phyloP scores from a whole-genome alignment of 1,284 basidiomycete genomes.

The Porogramme epimiltina region DNA sequence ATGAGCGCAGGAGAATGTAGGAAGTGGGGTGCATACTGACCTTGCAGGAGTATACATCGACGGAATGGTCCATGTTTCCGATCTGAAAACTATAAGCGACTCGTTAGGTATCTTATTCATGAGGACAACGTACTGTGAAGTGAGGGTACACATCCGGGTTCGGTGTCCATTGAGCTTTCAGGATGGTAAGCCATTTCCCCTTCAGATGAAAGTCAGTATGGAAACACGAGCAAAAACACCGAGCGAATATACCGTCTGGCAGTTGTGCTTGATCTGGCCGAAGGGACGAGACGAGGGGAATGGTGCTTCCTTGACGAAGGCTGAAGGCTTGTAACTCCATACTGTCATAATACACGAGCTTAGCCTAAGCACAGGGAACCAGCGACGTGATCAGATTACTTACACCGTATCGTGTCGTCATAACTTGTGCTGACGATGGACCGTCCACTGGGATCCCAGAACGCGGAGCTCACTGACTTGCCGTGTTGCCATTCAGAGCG shows the following conservation, averaged over 20 bases:
- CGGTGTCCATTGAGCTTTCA: constrained; percentile 74
- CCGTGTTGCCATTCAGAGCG: constrained; percentile 68
- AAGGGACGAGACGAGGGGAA: constrained; percentile 68
- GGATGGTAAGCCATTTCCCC: constrained; percentile 78
- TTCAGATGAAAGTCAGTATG: constrained; percentile 28
- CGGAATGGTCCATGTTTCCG: constrained; percentile 74
- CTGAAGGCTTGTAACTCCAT: constrained; percentile 63
- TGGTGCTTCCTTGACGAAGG: constrained; percentile 42
- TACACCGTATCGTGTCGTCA: constrained; percentile 72
- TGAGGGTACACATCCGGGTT: constrained; percentile 80
- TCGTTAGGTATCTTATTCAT: neutral
- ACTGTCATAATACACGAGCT: constrained; percentile 43
- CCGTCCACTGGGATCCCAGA: constrained; percentile 78
- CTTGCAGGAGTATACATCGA: constrained; percentile 73
- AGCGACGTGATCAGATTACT: constrained; percentile 27
- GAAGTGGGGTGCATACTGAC: constrained; percentile 32
- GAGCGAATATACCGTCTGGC: constrained; percentile 62
- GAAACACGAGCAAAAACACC: neutral
- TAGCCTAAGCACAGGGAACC: neutral
- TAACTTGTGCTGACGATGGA: constrained; percentile 80
- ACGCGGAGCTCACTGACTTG: constrained; percentile 78
- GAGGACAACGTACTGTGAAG: constrained; percentile 59
- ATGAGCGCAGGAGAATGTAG: neutral
- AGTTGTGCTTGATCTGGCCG: constrained; percentile 64
- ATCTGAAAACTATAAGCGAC: constrained; percentile 43